Evolutionary conservation across 208 protist genomes (phyloP).

Genomic region (Leishmania aethiopica): DNA sequence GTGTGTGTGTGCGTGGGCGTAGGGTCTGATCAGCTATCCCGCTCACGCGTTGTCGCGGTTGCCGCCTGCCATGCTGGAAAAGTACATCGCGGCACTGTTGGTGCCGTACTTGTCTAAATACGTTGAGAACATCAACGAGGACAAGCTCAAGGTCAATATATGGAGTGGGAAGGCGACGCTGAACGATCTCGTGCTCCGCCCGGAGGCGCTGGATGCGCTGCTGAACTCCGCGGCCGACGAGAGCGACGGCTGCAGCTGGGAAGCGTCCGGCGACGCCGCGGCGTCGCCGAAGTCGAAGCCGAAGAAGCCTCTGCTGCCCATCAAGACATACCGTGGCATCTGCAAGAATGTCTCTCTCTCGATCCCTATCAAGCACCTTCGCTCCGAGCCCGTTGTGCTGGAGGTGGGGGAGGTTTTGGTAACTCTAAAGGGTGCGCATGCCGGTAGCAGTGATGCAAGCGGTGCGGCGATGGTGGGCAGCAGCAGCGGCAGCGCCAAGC

Average conservation of each 20-base stretch:
- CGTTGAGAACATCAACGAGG: slow-evolving; percentile 84
- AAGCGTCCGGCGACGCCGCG: background rate
- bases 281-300: slow-evolving; percentile 9
- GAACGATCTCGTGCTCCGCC: slow-evolving; percentile 76
- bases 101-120: slow-evolving; percentile 87
- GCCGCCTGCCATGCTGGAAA: slow-evolving; percentile 70
- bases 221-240: slow-evolving; percentile 28
- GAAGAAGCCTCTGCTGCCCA: slow-evolving; percentile 27
- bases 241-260: slow-evolving; percentile 12
- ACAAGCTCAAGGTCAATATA: slow-evolving; percentile 76
- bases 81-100: slow-evolving; percentile 77
- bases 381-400: slow-evolving; percentile 81
- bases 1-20: background rate
- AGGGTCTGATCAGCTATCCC: background rate
- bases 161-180: slow-evolving; percentile 85
- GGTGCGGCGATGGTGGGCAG: background rate
- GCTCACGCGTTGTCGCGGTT: background rate
- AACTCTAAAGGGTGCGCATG: slow-evolving; percentile 42
- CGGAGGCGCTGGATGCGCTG: slow-evolving; percentile 64
- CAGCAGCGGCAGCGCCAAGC: slow-evolving; percentile 1
- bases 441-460: background rate
- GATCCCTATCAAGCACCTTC: slow-evolving; percentile 79
- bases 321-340: slow-evolving; percentile 69
- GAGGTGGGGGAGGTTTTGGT: slow-evolving; percentile 83
- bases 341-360: slow-evolving; percentile 78